A percentile compares a stretch with the other conserved stretches of the same genome.
Evolutionary conservation across 768 basidiomycete genomes (phyloP).

Genomic region (Suillus sp.): DNA sequence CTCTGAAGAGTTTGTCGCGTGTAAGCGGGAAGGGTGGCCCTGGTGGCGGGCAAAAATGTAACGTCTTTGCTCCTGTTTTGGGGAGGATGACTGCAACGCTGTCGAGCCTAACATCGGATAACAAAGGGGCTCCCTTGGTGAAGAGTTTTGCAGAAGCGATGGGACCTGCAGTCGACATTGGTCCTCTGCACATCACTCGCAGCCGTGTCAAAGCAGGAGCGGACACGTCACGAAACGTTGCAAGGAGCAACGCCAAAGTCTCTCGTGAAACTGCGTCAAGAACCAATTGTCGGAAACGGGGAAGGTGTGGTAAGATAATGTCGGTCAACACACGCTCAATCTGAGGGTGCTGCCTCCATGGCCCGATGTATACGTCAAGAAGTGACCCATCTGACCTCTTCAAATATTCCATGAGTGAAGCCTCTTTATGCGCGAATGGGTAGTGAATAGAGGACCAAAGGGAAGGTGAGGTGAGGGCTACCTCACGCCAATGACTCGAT

Average conservation of each 20-base stretch:
- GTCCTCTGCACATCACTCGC: slow-evolving; percentile 34
- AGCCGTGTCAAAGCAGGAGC: slow-evolving; percentile 31
- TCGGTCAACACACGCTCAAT: slow-evolving; percentile 26
- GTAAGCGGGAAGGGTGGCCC: slow-evolving; percentile 35
- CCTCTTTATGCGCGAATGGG: slow-evolving; percentile 32
- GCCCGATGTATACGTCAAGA: slow-evolving; percentile 35
- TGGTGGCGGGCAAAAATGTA: slow-evolving; percentile 37
- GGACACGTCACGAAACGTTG: slow-evolving; percentile 27
- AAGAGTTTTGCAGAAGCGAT: slow-evolving; percentile 28
- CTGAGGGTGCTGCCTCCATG: slow-evolving; percentile 35
- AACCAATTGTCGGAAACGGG: slow-evolving; percentile 32
- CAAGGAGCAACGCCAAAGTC: slow-evolving; percentile 26
- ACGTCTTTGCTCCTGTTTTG: slow-evolving; percentile 21
- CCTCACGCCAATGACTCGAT: slow-evolving; percentile 35
- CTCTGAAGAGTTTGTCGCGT: slow-evolving; percentile 26
- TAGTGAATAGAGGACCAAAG: slow-evolving; percentile 39
- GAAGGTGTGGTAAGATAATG: slow-evolving; percentile 33
- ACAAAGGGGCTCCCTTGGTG: slow-evolving; percentile 33
- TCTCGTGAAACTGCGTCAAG: slow-evolving; percentile 34
- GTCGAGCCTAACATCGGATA: slow-evolving; percentile 37
- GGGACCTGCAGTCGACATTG: slow-evolving; percentile 30
- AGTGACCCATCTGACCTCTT: slow-evolving; percentile 32
- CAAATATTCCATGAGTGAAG: slow-evolving; percentile 35
- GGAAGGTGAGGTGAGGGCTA: slow-evolving; percentile 35
- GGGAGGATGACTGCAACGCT: slow-evolving; percentile 31